These are phyloP conservation scores for Kodamaea sp. DNA, from an alignment of 1,139 yeast genomes.

Conservation along the genomic window DNA sequence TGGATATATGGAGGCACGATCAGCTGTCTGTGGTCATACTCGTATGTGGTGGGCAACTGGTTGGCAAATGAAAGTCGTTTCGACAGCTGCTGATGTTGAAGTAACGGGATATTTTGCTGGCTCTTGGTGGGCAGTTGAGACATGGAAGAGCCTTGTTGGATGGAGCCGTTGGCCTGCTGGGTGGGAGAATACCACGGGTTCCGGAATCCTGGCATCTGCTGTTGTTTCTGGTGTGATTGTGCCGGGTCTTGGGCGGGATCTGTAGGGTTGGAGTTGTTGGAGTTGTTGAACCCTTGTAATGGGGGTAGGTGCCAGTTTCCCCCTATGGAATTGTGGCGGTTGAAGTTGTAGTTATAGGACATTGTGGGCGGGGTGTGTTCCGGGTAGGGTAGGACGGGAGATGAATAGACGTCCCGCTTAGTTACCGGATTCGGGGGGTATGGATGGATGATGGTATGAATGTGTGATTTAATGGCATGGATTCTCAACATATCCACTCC, in stretches of 20 bases:
- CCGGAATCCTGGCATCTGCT: constrained; percentile 34
- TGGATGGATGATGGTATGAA: no score
- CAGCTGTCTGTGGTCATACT: constrained; percentile 29
- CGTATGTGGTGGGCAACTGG: constrained; percentile 55
- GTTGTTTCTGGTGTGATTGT: constrained; percentile 12
- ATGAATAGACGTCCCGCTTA: no score
- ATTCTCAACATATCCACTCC: no score
- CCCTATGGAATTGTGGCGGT: constrained; percentile 45
- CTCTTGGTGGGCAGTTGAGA: constrained; percentile 17
- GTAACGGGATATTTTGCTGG: constrained; percentile 8
- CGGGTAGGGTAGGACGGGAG: no score
- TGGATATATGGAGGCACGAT: constrained; percentile 35
- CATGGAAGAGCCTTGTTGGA: constrained; percentile 1
- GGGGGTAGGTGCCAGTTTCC: constrained; percentile 45
- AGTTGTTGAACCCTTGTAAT: constrained; percentile 20
- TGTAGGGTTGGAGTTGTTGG: background rate
- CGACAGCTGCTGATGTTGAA: constrained; percentile 37
- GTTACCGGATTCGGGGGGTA: no score
- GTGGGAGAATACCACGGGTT: constrained; percentile 47
- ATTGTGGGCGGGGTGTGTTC: constrained; percentile 9
- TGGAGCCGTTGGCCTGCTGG: constrained; percentile 5
- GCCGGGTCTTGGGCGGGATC: constrained; percentile 5
- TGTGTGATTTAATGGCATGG: no score
- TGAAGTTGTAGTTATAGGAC: constrained; percentile 29
- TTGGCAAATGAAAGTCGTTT: constrained; percentile 43